Conservation (phyloP, 2,329 filamentous ascomycete species). For the Fusarium pilosicola region DNA sequence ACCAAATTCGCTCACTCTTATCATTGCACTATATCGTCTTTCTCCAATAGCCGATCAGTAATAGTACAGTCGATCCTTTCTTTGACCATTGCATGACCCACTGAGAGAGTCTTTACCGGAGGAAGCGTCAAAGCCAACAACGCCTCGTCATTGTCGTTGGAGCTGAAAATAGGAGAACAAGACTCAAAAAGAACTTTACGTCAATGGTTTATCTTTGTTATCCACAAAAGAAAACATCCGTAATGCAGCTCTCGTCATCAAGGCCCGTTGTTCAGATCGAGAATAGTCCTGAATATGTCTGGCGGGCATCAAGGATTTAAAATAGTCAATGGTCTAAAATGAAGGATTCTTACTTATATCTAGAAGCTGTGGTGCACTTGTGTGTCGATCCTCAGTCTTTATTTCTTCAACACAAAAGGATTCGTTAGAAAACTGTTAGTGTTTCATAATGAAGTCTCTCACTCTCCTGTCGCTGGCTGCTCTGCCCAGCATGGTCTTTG, state of each 20-base stretch:
- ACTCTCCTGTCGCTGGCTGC: neutral
- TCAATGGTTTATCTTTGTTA: neutral
- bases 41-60: neutral
- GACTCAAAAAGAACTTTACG: neutral
- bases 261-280: neutral
- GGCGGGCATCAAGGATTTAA: neutral
- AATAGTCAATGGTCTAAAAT: no score
- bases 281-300: neutral
- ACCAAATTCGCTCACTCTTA: neutral
- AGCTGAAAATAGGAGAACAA: neutral
- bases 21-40: neutral
- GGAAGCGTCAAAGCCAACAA: neutral
- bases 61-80: neutral
- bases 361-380: neutral
- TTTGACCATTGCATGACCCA: neutral
- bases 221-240: neutral
- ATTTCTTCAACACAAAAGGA: neutral
- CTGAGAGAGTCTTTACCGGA: neutral
- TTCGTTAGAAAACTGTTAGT: neutral
- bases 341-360: neutral
- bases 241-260: neutral
- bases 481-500: neutral
- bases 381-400: neutral
- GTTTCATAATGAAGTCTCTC: conserved; percentile 9
- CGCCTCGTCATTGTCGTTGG: neutral